Percentiles rank a stretch among this genome's conserved stretches.
Conservation (phyloP, 2,329 filamentous ascomycete species). For the Phialemonium atrogriseum region DNA sequence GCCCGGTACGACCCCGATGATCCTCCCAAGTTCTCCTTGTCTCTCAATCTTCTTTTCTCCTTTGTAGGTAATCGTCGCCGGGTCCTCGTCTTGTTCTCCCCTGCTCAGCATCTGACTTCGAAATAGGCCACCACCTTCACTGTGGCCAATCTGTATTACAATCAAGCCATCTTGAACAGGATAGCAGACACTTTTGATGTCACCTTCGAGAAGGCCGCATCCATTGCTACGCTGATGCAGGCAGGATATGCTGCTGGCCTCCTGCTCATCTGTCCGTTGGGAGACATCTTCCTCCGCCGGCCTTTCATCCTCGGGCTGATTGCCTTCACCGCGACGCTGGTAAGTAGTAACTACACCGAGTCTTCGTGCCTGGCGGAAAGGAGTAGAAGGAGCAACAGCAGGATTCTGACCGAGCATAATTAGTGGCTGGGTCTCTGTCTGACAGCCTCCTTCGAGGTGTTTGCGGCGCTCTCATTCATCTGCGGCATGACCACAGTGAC, state of each 20-base stretch:
- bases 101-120: not conserved
- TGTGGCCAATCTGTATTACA: slow-evolving; percentile 77
- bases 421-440: slow-evolving; percentile 64
- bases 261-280: slow-evolving; percentile 66
- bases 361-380: too few species aligned
- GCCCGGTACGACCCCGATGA: slow-evolving; percentile 60
- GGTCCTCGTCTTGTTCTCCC: not conserved
- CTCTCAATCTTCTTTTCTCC: slow-evolving; percentile 62
- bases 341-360: too few species aligned
- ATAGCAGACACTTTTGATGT: slow-evolving; percentile 65
- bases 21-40: slow-evolving; percentile 60
- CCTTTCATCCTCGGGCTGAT: slow-evolving; percentile 62
- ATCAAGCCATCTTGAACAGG: slow-evolving; percentile 69
- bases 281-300: slow-evolving; percentile 59
- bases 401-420: not conserved
- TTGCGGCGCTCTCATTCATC: slow-evolving; percentile 64
- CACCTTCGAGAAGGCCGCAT: slow-evolving; percentile 56
- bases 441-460: slow-evolving; percentile 55
- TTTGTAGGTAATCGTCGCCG: slow-evolving; percentile 38
- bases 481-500: slow-evolving; percentile 74
- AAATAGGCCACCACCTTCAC: slow-evolving; percentile 51
- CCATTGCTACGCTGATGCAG: slow-evolving; percentile 69
- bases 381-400: not conserved
- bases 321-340: slow-evolving; percentile 59
- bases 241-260: slow-evolving; percentile 70